Evolutionary conservation across 2,329 filamentous ascomycete species (phyloP).

Genomic region (Penicillium corylophilum): DNA sequence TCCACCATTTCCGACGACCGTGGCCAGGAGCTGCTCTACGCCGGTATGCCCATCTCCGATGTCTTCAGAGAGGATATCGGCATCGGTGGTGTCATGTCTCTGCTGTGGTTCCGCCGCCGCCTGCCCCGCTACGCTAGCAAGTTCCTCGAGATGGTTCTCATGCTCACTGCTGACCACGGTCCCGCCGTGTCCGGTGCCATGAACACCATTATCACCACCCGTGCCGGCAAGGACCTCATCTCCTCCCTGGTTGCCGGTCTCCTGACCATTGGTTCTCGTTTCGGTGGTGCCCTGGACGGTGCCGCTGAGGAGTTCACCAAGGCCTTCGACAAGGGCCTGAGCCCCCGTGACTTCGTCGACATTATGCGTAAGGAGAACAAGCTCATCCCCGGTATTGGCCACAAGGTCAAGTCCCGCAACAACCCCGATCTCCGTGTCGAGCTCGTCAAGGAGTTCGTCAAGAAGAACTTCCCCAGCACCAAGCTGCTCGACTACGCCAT

Average conservation of each 20-base stretch:
- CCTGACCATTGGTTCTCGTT: conserved; percentile 94
- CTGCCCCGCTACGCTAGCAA: conserved; percentile 95
- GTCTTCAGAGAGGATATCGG: conserved; percentile 99
- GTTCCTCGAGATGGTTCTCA: conserved; percentile 99
- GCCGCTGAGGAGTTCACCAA: conserved; percentile 98
- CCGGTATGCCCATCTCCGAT: conserved; percentile 99
- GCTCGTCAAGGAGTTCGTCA: conserved; percentile 98
- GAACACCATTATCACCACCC: conserved; percentile 99
- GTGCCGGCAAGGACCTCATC: conserved; percentile 98
- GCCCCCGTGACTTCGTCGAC: conserved; percentile 98
- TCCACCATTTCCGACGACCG: conserved; percentile 99
- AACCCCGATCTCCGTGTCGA: conserved; percentile 99
- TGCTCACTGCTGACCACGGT: conserved; percentile 99
- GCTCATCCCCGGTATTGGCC: conserved; percentile 98
- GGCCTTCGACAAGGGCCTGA: conserved; percentile 96
- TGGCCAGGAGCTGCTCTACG: conserved; percentile 98
- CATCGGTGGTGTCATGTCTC: conserved; percentile 99
- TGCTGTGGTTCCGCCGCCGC: conserved; percentile 98
- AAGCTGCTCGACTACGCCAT: conserved; percentile 99
- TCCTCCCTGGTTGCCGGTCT: conserved; percentile 93
- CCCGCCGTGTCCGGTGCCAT: conserved; percentile 98
- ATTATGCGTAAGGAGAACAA: conserved; percentile 99
- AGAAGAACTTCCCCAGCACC: conserved; percentile 94
- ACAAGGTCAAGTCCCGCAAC: conserved; percentile 99
- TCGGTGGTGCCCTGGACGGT: conserved; percentile 96